Evolutionary conservation across 1,139 yeast genomes (phyloP).

Genomic region (Hemisphaericaspora xylanilytica): DNA sequence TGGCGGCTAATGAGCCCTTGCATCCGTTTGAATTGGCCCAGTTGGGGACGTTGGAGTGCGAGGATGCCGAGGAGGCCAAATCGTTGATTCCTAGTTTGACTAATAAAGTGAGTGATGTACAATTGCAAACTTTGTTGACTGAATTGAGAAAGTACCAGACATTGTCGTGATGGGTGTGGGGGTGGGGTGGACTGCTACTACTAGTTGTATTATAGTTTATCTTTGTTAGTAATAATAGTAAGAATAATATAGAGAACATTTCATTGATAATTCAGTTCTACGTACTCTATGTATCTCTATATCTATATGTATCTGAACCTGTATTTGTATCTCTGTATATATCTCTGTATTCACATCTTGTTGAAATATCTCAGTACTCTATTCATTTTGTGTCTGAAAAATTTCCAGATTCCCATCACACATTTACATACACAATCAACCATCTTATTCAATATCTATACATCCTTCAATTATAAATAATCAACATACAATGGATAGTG

Average conservation of each 20-base stretch:
- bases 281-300: no score
- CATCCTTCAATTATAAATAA: no score
- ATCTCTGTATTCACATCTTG: no score
- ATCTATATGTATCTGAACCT: no score
- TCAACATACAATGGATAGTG: slow-evolving; percentile 11
- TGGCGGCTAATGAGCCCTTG: slow-evolving; percentile 51
- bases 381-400: no score
- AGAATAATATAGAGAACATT: not conserved
- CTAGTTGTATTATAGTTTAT: not conserved
- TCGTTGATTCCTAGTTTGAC: slow-evolving; percentile 86
- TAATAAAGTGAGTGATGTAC: slow-evolving; percentile 80
- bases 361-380: no score
- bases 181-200: no score
- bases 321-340: no score
- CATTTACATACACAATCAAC: no score
- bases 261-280: no score
- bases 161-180: slow-evolving; percentile 36
- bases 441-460: no score
- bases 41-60: slow-evolving; percentile 89
- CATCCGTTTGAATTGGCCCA: slow-evolving; percentile 98
- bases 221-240: not conserved
- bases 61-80: slow-evolving; percentile 96
- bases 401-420: no score
- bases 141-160: slow-evolving; percentile 71
- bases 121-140: slow-evolving; percentile 80